Evolutionary conservation across 1,139 yeast species (phyloP).

Genomic region (Hyphopichia buzzinii): DNA sequence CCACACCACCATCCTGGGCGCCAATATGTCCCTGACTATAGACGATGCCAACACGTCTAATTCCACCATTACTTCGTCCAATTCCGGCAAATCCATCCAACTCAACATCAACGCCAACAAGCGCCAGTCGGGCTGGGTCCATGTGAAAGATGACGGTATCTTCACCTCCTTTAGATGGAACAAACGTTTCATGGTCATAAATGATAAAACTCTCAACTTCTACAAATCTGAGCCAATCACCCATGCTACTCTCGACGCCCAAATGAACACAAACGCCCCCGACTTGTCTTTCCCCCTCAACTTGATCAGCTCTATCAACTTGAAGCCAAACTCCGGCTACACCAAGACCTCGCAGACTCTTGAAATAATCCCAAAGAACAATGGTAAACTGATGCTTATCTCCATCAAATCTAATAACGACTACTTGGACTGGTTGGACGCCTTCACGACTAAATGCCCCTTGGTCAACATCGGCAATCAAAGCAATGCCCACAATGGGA

Average conservation of each 20-base stretch:
- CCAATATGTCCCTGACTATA: constrained; percentile 4
- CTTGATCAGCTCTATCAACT: constrained; percentile 36
- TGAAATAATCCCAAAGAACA: constrained; percentile 67
- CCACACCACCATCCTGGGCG: constrained; percentile 2
- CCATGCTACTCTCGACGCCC: constrained; percentile 6
- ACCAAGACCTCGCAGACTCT: constrained; percentile 67
- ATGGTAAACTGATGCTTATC: constrained; percentile 64
- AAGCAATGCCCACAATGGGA: constrained; percentile 22
- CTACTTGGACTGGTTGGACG: constrained; percentile 87
- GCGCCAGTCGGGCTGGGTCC: constrained; percentile 74
- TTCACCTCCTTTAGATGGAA: constrained; percentile 87
- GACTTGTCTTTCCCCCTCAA: constrained; percentile 44
- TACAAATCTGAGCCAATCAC: constrained; percentile 60
- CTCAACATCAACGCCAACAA: constrained; percentile 28
- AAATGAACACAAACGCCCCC: constrained; percentile 21
- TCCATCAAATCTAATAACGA: constrained; percentile 80
- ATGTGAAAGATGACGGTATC: constrained; percentile 86
- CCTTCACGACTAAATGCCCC: constrained; percentile 84
- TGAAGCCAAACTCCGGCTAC: constrained; percentile 44
- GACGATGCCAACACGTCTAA: constrained; percentile 4
- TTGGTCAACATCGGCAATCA: constrained; percentile 40
- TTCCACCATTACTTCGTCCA: constrained; percentile 5
- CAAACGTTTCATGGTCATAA: constrained; percentile 74
- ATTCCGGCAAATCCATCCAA: constrained; percentile 13
- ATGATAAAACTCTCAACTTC: constrained; percentile 72